A percentile compares a stretch with the other conserved stretches of the same genome.
Evolutionary conservation across 176 grass and related monocot species (phyloP).

Genomic region (Melocanna baccifera): DNA sequence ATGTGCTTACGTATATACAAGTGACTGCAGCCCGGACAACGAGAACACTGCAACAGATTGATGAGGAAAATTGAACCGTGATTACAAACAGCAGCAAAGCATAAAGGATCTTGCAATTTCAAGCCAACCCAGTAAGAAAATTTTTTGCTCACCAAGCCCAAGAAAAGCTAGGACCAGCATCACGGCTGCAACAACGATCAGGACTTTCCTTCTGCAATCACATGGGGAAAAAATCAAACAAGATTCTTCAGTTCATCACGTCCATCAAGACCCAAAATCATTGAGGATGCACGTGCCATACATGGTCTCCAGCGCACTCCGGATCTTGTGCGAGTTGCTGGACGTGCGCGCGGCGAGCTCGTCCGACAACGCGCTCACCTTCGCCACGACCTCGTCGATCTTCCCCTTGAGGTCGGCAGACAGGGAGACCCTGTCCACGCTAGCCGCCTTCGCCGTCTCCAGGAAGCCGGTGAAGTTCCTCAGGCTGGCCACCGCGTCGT

Average conservation of each 20-base stretch:
- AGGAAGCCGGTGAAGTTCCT: slow-evolving; percentile 48
- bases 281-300: neutral
- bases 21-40: slow-evolving; percentile 43
- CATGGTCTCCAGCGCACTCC: slow-evolving; percentile 44
- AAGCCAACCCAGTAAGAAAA: neutral
- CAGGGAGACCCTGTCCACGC: slow-evolving; percentile 18
- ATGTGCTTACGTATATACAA: slow-evolving; percentile 61
- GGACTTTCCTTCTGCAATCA: slow-evolving; percentile 51
- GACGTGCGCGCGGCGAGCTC: slow-evolving; percentile 45
- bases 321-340: slow-evolving; percentile 65
- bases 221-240: neutral
- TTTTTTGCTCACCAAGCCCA: slow-evolving; percentile 63
- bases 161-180: slow-evolving; percentile 56
- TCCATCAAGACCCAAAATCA: neutral
- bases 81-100: neutral
- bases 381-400: slow-evolving; percentile 44
- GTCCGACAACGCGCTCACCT: slow-evolving; percentile 31
- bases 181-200: slow-evolving; percentile 52
- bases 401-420: slow-evolving; percentile 8
- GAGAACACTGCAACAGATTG: slow-evolving; percentile 56
- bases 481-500: slow-evolving; percentile 48
- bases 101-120: neutral
- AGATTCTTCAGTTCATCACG: neutral
- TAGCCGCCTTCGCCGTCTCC: slow-evolving; percentile 47
- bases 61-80: neutral